Conservation (phyloP, 257 asterid species). For the Lithospermum erythrorhizon region DNA sequence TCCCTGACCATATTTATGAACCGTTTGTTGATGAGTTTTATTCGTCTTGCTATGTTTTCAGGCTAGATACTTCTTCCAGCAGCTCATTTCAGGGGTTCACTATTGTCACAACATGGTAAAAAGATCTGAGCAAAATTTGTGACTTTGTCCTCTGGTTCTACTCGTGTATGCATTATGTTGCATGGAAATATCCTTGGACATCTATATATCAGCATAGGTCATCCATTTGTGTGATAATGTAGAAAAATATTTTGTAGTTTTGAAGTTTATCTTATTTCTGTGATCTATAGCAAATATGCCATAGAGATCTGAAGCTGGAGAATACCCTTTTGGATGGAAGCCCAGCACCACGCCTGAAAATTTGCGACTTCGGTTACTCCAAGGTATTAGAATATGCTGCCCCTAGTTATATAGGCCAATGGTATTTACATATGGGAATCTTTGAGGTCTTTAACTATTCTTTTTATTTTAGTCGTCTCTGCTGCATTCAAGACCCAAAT, state of each 20-base stretch:
- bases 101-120: slow-evolving; percentile 30
- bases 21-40: neutral
- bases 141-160: neutral
- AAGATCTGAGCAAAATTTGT: neutral
- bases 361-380: slow-evolving; percentile 34
- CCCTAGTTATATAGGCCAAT: neutral
- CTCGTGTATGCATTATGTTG: neutral
- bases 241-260: neutral
- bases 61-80: slow-evolving; percentile 40
- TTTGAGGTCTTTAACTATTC: neutral
- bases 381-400: slow-evolving; percentile 12
- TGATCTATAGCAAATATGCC: slow-evolving; percentile 27
- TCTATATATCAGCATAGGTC: neutral
- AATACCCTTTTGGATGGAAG: slow-evolving; percentile 29
- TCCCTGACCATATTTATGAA: neutral
- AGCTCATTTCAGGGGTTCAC: slow-evolving; percentile 30
- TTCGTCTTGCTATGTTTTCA: slow-evolving; percentile 4
- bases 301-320: slow-evolving; percentile 33
- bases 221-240: neutral
- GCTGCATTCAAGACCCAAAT: slow-evolving; percentile 48
- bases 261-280: neutral
- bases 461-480: slow-evolving; percentile 22
- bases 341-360: slow-evolving; percentile 31
- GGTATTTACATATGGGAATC: neutral
- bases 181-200: neutral